A percentile compares a stretch with the other conserved stretches of the same genome.
Conservation (phyloP, 1,139 yeast genomes). For the Zygosaccharomyces sapae region DNA sequence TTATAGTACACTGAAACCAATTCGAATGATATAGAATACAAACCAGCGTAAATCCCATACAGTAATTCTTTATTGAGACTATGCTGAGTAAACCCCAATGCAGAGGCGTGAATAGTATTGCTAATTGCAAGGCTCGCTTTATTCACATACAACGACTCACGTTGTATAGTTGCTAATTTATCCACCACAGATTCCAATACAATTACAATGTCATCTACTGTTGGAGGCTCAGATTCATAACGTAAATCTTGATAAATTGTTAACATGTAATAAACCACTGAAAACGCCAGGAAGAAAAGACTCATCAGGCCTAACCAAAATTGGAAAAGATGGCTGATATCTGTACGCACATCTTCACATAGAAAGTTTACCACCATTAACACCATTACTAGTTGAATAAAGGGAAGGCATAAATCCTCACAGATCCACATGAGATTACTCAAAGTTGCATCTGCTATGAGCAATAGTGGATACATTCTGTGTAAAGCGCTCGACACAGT, state of each 20-base stretch:
- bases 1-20: conserved; percentile 30
- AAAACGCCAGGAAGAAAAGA: conserved; percentile 14
- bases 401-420: conserved; percentile 23
- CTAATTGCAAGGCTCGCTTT: conserved; percentile 7
- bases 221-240: conserved; percentile 30
- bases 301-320: conserved; percentile 26
- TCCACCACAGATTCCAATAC: conserved; percentile 27
- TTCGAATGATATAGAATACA: conserved; percentile 25
- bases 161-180: conserved; percentile 24
- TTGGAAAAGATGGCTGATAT: conserved; percentile 5
- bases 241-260: conserved; percentile 21
- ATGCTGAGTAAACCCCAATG: conserved; percentile 17
- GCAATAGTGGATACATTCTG: conserved; percentile 24
- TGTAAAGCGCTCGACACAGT: conserved; percentile 20
- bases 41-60: conserved; percentile 10
- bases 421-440: conserved; percentile 28
- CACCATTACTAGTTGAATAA: conserved; percentile 20
- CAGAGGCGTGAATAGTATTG: conserved; percentile 12
- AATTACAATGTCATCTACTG: conserved; percentile 32
- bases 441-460: conserved; percentile 24
- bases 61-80: conserved; percentile 16
- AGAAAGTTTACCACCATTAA: conserved; percentile 11
- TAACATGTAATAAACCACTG: conserved; percentile 23
- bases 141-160: conserved; percentile 17
- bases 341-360: conserved; percentile 5